These are phyloP conservation scores for Quillaja saponaria DNA, from an alignment of 306 rosid species.

Conservation along the genomic window DNA sequence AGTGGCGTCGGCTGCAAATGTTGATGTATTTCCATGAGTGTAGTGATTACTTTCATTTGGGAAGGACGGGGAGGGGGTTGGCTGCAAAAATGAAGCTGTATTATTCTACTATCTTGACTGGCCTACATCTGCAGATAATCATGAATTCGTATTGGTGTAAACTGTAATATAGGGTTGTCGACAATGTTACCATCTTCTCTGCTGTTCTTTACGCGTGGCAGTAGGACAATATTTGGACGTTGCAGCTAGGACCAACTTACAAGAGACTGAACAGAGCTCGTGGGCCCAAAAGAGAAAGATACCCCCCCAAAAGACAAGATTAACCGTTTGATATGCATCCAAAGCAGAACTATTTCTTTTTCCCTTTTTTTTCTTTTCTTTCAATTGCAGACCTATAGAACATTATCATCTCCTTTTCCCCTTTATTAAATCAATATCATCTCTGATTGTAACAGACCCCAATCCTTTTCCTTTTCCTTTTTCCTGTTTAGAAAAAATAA, in stretches of 20 bases:
- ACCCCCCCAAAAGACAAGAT: conserved; percentile 25
- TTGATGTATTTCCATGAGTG: too few relatives aligned
- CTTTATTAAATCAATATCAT: background rate
- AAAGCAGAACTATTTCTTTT: conserved; percentile 9
- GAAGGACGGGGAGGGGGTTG: background rate
- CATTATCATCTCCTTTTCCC: background rate
- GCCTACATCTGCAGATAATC: too few relatives aligned
- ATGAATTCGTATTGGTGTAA: too few relatives aligned
- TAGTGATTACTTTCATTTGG: too few relatives aligned
- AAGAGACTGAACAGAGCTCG: conserved; percentile 4
- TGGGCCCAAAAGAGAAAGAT: conserved; percentile 37
- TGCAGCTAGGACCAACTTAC: conserved; percentile 22
- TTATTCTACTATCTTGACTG: too few relatives aligned
- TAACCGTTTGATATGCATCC: conserved; percentile 13
- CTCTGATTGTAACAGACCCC: background rate
- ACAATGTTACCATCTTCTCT: too few relatives aligned
- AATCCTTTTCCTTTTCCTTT: background rate
- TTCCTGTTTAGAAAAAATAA: too few relatives aligned
- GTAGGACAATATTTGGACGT: too few relatives aligned
- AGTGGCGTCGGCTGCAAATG: too few relatives aligned
- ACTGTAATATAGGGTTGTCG: too few relatives aligned
- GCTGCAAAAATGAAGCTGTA: background rate
- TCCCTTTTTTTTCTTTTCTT: too few relatives aligned
- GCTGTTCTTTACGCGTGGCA: too few relatives aligned
- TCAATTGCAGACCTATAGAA: conserved; percentile 2